Evolutionary conservation across 495 filamentous ascomycete genomes (phyloP), one percentile per base, ranked within the genome.

Genomic region (Aspergillus haitiensis): DNA sequence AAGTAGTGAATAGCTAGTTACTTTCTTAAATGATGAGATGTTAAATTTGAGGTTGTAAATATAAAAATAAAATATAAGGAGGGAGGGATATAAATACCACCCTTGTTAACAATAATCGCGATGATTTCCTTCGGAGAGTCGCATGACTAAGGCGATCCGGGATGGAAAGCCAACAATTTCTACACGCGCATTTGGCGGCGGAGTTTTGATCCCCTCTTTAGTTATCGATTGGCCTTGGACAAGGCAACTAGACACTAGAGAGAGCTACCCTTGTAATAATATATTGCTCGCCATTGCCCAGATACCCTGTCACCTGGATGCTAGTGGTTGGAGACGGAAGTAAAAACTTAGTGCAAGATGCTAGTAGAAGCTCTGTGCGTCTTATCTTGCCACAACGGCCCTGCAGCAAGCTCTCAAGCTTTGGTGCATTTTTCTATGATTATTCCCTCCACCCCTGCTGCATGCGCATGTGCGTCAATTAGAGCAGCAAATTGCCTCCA

Each of bases 401-500:
- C 55, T 62, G 56, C 52, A 51, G 57, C 60, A 62, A 62, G 54
- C 52, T 56, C 56, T 34, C 6, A 50, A 57, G 55, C 35, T 49
- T 47, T 52, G 59, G 46, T 44, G 34, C 18, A 44, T 45, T 48
- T 55, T 37, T 47, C 42, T 13, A 36, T 49, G 51, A 56, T 55
- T 33, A 27, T 55, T 52, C 45, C 52, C 44, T 40, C 55, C 52
- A 54, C 56, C 52, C 27, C 53, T 62, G 33, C 64, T 47, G 52
- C 59, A 55, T 50, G 53, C 58, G 58, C 59, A 64, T 53, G 52
- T 74, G 55, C 52, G 56, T 63, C 36, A 64, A 64, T 66, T 56
- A 27, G 16, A n/a, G 18, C 46, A 52, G 58, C 64, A 61, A 67
- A 63, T 67, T n/a, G 54, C 16, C 56, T 59, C 33, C 58, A 55